phyloP scores from a whole-genome alignment of 805 yeast species.

The Candida ulmi region DNA sequence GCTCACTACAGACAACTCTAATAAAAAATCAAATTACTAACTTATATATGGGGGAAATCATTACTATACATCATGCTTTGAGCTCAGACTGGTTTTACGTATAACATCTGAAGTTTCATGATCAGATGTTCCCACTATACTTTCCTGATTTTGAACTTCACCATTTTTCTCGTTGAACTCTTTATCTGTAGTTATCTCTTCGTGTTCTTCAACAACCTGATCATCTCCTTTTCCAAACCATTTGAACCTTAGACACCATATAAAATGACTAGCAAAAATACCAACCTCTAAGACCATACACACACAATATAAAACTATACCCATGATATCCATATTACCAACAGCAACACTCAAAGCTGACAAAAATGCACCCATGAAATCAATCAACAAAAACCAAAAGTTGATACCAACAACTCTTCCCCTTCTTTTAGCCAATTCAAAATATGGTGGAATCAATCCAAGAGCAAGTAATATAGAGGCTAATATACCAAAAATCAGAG shows the following conservation, averaged over 20 bases:
- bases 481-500: conserved; percentile 69
- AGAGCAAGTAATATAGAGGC: conserved; percentile 72
- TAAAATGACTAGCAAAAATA: conserved; percentile 52
- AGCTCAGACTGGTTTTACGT: no score
- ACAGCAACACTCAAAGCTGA: conserved; percentile 59
- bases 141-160: no score
- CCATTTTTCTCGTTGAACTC: no score
- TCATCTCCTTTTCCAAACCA: conserved; percentile 15
- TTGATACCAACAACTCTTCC: conserved; percentile 91
- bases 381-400: conserved; percentile 70
- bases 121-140: no score
- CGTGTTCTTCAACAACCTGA: conserved; percentile 8
- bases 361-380: conserved; percentile 76
- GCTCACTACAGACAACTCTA: no score
- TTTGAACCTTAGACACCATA: conserved; percentile 49
- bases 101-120: no score
- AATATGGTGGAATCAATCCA: conserved; percentile 88
- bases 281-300: conserved; percentile 69
- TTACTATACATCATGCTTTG: no score
- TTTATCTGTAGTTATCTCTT: neutral
- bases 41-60: no score
- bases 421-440: conserved; percentile 69
- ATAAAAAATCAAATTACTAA: no score
- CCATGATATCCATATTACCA: conserved; percentile 63
- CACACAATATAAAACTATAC: conserved; percentile 59